Conservation (phyloP, 345 rosid genomes). For the Rhodamnia argentea region DNA sequence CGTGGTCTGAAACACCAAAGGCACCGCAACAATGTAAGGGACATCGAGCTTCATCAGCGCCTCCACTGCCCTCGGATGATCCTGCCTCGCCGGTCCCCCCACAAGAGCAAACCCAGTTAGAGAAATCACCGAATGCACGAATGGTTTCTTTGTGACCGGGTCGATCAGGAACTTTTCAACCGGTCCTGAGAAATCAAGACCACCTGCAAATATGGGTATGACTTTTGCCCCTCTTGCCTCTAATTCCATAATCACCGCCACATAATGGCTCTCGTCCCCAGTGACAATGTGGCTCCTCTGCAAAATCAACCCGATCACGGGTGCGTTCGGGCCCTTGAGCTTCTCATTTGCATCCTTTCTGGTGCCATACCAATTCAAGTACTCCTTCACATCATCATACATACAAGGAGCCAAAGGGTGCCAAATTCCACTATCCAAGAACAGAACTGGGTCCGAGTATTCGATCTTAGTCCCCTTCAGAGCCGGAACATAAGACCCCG, state of each 20-base stretch:
- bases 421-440: constrained; percentile 88
- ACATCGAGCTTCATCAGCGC: constrained; percentile 86
- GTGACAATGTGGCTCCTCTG: constrained; percentile 99
- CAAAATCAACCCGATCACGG: constrained; percentile 70
- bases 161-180: constrained; percentile 73
- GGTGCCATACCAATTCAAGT: constrained; percentile 87
- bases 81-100: constrained; percentile 99
- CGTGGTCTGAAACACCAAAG: constrained; percentile 94
- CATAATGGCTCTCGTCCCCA: constrained; percentile 94
- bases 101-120: constrained; percentile 96
- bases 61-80: constrained; percentile 92
- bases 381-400: constrained; percentile 96
- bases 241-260: constrained; percentile 96
- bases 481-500: constrained; percentile 84
- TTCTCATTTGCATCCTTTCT: constrained; percentile 71
- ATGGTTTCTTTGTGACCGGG: constrained; percentile 55
- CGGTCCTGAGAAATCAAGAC: constrained; percentile 90
- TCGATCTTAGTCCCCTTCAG: constrained; percentile 63
- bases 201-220: constrained; percentile 89
- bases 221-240: constrained; percentile 98
- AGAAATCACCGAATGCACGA: constrained; percentile 66
- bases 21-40: constrained; percentile 89
- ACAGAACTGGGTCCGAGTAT: constrained; percentile 88
- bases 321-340: constrained; percentile 58
- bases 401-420: constrained; percentile 94